Percentiles rank a stretch among this genome's conserved stretches.
These are phyloP conservation scores for Penicillium ucsense DNA, from an alignment of 495 filamentous ascomycete genomes.

Conservation along the genomic window DNA sequence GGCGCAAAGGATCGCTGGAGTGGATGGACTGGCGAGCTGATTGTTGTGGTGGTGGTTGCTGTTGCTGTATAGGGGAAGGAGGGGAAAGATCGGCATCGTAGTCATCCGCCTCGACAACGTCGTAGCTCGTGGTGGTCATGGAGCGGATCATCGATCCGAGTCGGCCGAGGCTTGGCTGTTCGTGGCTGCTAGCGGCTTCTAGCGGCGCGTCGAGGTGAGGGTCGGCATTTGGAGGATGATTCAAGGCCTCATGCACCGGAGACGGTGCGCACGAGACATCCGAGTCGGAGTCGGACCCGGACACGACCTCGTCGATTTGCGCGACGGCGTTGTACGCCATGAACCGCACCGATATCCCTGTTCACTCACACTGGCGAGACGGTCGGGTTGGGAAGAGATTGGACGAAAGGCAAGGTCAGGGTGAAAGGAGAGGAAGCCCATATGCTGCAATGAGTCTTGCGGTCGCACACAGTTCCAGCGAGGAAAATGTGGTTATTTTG, in stretches of 20 bases:
- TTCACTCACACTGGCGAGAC: constrained; percentile 1
- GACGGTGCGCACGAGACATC: constrained; percentile 24
- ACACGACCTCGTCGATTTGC: constrained; percentile 34
- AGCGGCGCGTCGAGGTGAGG: constrained; percentile 16
- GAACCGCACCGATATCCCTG: constrained; percentile 1
- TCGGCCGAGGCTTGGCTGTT: constrained; percentile 15
- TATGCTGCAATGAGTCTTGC: too few relatives aligned
- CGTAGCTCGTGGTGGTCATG: constrained; percentile 34
- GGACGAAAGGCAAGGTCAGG: background rate
- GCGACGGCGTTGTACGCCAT: constrained; percentile 43
- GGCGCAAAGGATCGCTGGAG: constrained; percentile 13
- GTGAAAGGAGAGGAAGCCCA: background rate
- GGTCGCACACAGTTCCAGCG: too few relatives aligned
- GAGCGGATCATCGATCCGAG: constrained; percentile 34
- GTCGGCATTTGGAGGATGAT: constrained; percentile 18
- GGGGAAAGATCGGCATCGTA: constrained; percentile 29
- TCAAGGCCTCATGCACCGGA: constrained; percentile 17
- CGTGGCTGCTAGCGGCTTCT: constrained; percentile 15
- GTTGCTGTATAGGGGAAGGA: too few relatives aligned
- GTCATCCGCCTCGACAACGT: constrained; percentile 39
- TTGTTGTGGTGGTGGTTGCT: too few relatives aligned
- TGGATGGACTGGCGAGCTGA: constrained; percentile 8
- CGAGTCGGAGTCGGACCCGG: constrained; percentile 28
- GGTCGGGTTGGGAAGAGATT: constrained; percentile 3
- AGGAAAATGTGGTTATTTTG: too few relatives aligned